Evolutionary conservation across 2,329 filamentous ascomycete genomes (phyloP).

Genomic region (Grosmannia huntii): DNA sequence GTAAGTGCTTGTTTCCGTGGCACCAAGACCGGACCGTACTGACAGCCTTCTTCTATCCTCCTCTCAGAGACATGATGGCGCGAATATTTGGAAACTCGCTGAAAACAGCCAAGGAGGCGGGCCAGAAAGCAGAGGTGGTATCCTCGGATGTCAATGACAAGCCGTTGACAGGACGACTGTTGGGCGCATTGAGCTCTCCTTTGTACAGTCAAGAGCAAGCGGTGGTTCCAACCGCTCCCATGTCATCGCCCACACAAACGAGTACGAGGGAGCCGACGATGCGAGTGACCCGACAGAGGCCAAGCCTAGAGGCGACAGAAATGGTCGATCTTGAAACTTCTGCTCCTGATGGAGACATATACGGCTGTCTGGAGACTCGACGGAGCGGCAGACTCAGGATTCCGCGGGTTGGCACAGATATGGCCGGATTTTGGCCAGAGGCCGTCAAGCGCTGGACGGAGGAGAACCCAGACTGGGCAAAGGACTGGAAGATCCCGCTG

Average conservation of each 20-base stretch:
- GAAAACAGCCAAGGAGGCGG: not conserved
- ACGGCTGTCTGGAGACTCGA: not conserved
- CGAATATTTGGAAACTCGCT: not conserved
- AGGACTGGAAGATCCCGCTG: constrained; percentile 43
- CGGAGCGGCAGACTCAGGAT: not conserved
- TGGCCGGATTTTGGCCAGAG: not conserved
- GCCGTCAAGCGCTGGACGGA: constrained; percentile 32
- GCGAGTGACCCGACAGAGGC: not conserved
- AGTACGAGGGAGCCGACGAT: not conserved
- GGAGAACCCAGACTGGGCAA: constrained; percentile 6
- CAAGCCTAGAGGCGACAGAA: not conserved
- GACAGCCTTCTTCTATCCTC: not conserved
- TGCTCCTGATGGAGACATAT: not conserved
- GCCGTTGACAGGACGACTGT: not conserved
- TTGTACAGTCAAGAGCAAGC: too few species aligned
- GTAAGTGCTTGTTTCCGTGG: not conserved
- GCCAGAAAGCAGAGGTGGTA: not conserved
- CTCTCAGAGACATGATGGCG: not conserved
- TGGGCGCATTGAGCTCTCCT: not conserved
- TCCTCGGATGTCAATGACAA: not conserved
- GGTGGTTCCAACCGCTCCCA: too few species aligned
- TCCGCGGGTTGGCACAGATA: not conserved
- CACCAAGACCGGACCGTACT: not conserved
- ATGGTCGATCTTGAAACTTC: not conserved
- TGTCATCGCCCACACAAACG: not conserved